These are phyloP conservation scores for Xerocomellus chrysenteron DNA, from an alignment of 768 basidiomycete genomes.

Conservation along the genomic window DNA sequence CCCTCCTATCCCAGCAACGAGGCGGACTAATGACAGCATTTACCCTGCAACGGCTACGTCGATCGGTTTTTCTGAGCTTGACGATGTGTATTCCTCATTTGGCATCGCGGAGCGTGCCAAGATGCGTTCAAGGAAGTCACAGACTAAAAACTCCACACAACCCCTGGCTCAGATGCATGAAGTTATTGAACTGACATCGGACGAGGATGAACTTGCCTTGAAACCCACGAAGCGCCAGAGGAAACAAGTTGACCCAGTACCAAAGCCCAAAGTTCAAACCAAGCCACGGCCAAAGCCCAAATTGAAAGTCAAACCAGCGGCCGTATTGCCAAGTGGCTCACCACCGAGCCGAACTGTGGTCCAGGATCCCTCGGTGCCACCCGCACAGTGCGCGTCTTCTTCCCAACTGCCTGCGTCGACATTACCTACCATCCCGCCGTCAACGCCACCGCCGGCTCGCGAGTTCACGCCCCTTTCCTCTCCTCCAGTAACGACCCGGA, in stretches of 20 bases:
- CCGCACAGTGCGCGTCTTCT: conserved; percentile 24
- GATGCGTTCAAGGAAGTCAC: conserved; percentile 45
- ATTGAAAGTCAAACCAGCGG: conserved; percentile 15
- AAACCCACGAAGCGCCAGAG: conserved; percentile 32
- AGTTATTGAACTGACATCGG: conserved; percentile 47
- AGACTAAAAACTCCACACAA: conserved; percentile 12
- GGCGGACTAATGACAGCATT: conserved; percentile 22
- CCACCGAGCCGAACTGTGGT: conserved; percentile 10
- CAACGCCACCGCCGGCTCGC: conserved; percentile 22
- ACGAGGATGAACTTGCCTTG: conserved; percentile 40
- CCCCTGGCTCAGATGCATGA: conserved; percentile 22
- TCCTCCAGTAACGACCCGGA: conserved; percentile 21
- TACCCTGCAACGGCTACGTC: conserved; percentile 13
- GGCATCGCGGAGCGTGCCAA: conserved; percentile 61
- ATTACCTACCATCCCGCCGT: conserved; percentile 25
- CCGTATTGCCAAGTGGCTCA: conserved; percentile 18
- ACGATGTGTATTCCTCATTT: conserved; percentile 24
- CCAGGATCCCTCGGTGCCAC: conserved; percentile 31
- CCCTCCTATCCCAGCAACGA: conserved; percentile 7
- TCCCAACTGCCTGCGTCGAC: conserved; percentile 38
- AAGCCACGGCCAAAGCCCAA: conserved; percentile 30
- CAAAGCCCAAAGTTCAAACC: conserved; percentile 28
- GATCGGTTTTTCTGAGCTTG: conserved; percentile 8
- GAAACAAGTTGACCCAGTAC: conserved; percentile 26
- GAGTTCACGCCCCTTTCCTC: conserved; percentile 27